Evolutionary conservation across 345 rosid genomes (phyloP).

Genomic region (Durio zibethinus): DNA sequence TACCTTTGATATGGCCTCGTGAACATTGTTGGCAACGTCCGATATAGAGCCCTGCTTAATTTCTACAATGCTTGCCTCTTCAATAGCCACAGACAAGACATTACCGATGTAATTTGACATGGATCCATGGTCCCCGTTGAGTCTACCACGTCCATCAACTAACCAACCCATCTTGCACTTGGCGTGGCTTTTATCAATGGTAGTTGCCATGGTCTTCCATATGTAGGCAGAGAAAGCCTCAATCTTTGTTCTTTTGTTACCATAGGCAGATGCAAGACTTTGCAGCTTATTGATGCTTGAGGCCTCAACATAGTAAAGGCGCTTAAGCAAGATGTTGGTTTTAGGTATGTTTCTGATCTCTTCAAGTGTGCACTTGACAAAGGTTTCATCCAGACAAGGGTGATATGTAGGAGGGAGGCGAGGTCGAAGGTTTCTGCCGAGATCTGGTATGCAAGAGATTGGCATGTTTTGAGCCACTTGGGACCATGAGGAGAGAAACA

Average conservation of each 20-base stretch:
- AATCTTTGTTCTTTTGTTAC: conserved; percentile 59
- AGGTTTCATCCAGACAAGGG: conserved; percentile 49
- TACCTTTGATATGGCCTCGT: conserved; percentile 51
- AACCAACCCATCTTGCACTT: conserved; percentile 91
- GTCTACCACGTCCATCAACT: conserved; percentile 68
- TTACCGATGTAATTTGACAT: conserved; percentile 73
- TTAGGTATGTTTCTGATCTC: conserved; percentile 60
- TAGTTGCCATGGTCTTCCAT: conserved; percentile 69
- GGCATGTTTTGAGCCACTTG: conserved; percentile 56
- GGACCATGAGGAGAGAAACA: conserved; percentile 66
- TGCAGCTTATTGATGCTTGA: conserved; percentile 52
- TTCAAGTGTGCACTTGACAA: conserved; percentile 58
- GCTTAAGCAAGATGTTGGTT: conserved; percentile 45
- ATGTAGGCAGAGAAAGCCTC: conserved; percentile 86
- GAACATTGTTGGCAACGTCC: conserved; percentile 55
- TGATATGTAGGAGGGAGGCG: conserved; percentile 60
- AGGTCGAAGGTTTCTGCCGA: conserved; percentile 47
- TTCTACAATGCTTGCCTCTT: conserved; percentile 50
- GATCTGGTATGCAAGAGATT: conserved; percentile 63
- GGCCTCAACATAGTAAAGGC: conserved; percentile 62
- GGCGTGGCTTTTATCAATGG: conserved; percentile 35
- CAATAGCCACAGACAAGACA: conserved; percentile 63
- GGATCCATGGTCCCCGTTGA: conserved; percentile 19
- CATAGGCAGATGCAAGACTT: conserved; percentile 40
- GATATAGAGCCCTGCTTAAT: conserved; percentile 48